Evolutionary conservation across 108 stramenopile species (phyloP).

Genomic region (Phaeodactylum tricornutum): DNA sequence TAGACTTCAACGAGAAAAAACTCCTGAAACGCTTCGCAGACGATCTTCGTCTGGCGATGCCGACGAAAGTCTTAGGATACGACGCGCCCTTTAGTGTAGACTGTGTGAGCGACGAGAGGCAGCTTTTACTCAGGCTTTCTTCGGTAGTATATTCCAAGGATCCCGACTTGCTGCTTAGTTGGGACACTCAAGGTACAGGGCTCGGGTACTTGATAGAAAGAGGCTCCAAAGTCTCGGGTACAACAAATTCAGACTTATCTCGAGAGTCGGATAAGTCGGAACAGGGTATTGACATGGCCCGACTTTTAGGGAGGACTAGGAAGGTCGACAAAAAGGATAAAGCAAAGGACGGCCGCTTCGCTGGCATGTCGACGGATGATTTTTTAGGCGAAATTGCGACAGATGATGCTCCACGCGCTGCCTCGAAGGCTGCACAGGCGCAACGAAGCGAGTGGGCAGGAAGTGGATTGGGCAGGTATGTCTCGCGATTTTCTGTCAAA

Average conservation of each 20-base stretch:
- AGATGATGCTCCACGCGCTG: neutral
- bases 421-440: constrained; percentile 1
- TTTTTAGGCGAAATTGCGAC: neutral
- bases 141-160: constrained; percentile 60
- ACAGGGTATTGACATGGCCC: constrained; percentile 57
- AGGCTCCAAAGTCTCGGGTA: constrained; percentile 32
- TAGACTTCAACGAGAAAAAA: constrained; percentile 3
- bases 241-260: constrained; percentile 19
- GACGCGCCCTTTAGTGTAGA: constrained; percentile 34
- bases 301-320: constrained; percentile 67
- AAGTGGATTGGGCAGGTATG: constrained; percentile 80
- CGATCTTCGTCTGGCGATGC: constrained; percentile 19
- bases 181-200: constrained; percentile 82
- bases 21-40: constrained; percentile 2
- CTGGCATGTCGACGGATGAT: neutral
- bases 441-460: constrained; percentile 34
- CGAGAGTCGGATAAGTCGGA: constrained; percentile 3
- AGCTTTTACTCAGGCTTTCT: constrained; percentile 52
- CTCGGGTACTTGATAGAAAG: constrained; percentile 78
- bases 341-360: neutral
- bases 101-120: constrained; percentile 39
- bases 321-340: constrained; percentile 6
- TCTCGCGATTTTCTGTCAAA: too few species aligned
- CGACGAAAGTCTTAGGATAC: constrained; percentile 31
- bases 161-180: constrained; percentile 74